Conservation (phyloP, 768 basidiomycete species). For the Rhizopogon rudus region DNA sequence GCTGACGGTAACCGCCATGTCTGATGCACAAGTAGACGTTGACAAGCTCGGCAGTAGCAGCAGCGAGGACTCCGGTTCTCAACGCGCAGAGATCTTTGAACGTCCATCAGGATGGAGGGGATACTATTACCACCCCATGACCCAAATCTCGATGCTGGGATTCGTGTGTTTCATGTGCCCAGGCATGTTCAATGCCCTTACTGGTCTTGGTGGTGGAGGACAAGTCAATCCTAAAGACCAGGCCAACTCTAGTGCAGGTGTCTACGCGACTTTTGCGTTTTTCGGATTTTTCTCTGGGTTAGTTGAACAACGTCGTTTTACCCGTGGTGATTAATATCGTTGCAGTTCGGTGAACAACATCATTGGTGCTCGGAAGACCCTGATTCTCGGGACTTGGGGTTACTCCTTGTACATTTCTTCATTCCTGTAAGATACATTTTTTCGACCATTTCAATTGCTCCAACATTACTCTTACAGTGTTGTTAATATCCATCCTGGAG, state of each 20-base stretch:
- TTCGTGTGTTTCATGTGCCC: slow-evolving; percentile 56
- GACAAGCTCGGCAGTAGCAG: slow-evolving; percentile 19
- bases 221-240: slow-evolving; percentile 68
- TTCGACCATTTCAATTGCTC: background rate
- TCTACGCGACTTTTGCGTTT: slow-evolving; percentile 62
- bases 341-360: slow-evolving; percentile 70
- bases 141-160: slow-evolving; percentile 49
- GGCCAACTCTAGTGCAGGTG: slow-evolving; percentile 63
- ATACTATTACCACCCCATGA: slow-evolving; percentile 47
- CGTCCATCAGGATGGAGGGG: slow-evolving; percentile 49
- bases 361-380: slow-evolving; percentile 45
- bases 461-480: slow-evolving; percentile 35
- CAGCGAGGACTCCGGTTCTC: slow-evolving; percentile 24
- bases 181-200: slow-evolving; percentile 78
- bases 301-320: slow-evolving; percentile 7
- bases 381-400: slow-evolving; percentile 46
- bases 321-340: background rate
- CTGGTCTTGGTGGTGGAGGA: slow-evolving; percentile 77
- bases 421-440: slow-evolving; percentile 30
- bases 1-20: slow-evolving; percentile 12
- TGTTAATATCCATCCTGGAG: slow-evolving; percentile 29
- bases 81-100: slow-evolving; percentile 30
- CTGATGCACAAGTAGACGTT: slow-evolving; percentile 10
- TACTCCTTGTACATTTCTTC: slow-evolving; percentile 48
- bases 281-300: slow-evolving; percentile 70